Percentiles rank a stretch among this genome's conserved stretches.
Evolutionary conservation across 306 rosid genomes (phyloP).

Genomic region (Purshia tridentata): DNA sequence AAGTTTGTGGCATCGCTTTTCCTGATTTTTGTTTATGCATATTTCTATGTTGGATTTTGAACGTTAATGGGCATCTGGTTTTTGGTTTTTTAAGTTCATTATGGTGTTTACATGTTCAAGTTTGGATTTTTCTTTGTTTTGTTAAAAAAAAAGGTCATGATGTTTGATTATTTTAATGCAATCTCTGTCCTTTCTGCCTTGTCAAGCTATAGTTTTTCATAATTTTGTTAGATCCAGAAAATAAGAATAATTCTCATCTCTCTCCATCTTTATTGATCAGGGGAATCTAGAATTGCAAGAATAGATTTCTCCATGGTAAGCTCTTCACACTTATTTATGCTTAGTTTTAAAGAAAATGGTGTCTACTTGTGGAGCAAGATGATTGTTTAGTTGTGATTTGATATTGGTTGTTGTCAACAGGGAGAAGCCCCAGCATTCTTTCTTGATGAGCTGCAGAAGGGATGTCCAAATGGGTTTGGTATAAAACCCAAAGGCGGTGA

Average conservation of each 20-base stretch:
- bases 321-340: slow-evolving; percentile 10
- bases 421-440: slow-evolving; percentile 87
- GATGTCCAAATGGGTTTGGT: slow-evolving; percentile 49
- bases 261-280: slow-evolving; percentile 49
- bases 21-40: slow-evolving; percentile 3
- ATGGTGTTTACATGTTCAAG: slow-evolving; percentile 23
- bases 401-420: slow-evolving; percentile 47
- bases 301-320: slow-evolving; percentile 70
- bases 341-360: slow-evolving; percentile 21
- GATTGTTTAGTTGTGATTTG: slow-evolving; percentile 28
- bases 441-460: slow-evolving; percentile 59
- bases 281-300: slow-evolving; percentile 47
- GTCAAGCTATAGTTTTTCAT: slow-evolving; percentile 15
- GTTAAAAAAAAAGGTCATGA: not conserved
- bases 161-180: slow-evolving; percentile 18
- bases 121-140: slow-evolving; percentile 4
- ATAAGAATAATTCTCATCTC: slow-evolving; percentile 34
- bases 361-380: slow-evolving; percentile 28
- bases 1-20: slow-evolving; percentile 4
- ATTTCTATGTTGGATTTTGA: slow-evolving; percentile 6
- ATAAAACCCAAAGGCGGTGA: slow-evolving; percentile 49
- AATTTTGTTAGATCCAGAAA: slow-evolving; percentile 43
- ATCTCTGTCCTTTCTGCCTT: slow-evolving; percentile 19
- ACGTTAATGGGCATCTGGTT: slow-evolving; percentile 28
- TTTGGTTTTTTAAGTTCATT: slow-evolving; percentile 16